phyloP scores from a whole-genome alignment of 371 early-diverging fungal genomes.

The Circinella minor region DNA sequence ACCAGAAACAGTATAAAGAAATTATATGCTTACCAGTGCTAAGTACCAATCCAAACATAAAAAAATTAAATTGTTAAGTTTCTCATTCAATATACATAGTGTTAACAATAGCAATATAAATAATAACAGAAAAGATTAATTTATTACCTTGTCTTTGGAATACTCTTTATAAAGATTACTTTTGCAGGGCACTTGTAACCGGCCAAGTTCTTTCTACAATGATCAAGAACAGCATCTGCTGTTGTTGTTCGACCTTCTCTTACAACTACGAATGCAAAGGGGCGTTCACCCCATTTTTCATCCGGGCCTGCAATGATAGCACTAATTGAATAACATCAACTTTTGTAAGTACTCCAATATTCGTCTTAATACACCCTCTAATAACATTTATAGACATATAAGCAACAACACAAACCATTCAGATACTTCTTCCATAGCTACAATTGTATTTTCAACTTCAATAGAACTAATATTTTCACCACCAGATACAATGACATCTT shows the following conservation, averaged over 20 bases:
- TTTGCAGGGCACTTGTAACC: conserved; percentile 53
- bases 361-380: too few relatives aligned
- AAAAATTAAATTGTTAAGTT: background rate
- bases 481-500: conserved; percentile 78
- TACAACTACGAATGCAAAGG: conserved; percentile 65
- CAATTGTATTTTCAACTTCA: conserved; percentile 68
- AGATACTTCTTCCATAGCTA: conserved; percentile 58
- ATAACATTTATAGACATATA: background rate
- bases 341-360: background rate
- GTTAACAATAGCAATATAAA: background rate
- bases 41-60: background rate
- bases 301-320: conserved; percentile 70
- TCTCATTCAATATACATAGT: background rate
- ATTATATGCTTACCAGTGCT: conserved; percentile 32
- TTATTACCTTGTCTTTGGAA: conserved; percentile 39
- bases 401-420: conserved; percentile 48
- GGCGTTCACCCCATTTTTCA: conserved; percentile 74
- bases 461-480: conserved; percentile 77
- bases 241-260: conserved; percentile 39
- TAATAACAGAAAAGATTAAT: background rate
- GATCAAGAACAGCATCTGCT: conserved; percentile 40
- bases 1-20: background rate
- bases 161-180: conserved; percentile 29
- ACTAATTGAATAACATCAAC: conserved; percentile 17
- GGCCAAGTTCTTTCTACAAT: conserved; percentile 55